Base-by-base conservation (phyloP, 306 rosid species). In the Prinsepia uniflora region DNA sequence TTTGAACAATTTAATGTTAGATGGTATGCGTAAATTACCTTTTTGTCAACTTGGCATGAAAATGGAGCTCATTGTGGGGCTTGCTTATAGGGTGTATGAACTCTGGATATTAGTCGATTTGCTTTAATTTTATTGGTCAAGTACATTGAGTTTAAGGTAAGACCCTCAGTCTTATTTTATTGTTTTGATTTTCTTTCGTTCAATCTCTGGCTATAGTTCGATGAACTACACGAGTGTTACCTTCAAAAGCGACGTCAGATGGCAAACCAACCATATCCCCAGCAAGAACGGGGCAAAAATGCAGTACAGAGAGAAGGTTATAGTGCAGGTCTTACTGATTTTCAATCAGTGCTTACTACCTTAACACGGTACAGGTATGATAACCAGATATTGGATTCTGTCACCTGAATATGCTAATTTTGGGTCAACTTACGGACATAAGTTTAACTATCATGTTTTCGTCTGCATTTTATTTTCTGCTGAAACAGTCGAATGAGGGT, bases 211-310 rank as follows among this genome's bases (percentile, higher is more conserved):
- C 68, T 85, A 77, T 87, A 94, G 99, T 94, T 94, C 72, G 84
- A 84, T 82, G 99, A 91, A 79, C 72, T 94, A 61, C 99, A 94
- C 84, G 99, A 94, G 69, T 94, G 99, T 65, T 94, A 94, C 89
- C 88, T 94, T 68, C 97, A 87, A 84, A 94, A 91, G 79, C 86
- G 97, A 64, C 86, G 91, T 2, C 91, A 86, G 73, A 72, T 83
- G 69, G 82, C 73, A n/a, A 89, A 87, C 77, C 90, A 85, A 78
- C 83, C 80, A 54, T 82, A 54, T 83, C 75, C 78, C 81, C 88
- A 79, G 75, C 87, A 72, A 70, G 95, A 82, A 76, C 76, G 74
- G 73, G 92, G 87, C 79, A 81, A 73, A 72, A 83, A 54, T 79
- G 74, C 79, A 67, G 71, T 94, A 52, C 85, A 63, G 39, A 85